Evolutionary conservation across 352 stramenopile species (phyloP), one percentile per base, ranked within the genome.

Genomic region (Globisporangium rhizosaccharum): DNA sequence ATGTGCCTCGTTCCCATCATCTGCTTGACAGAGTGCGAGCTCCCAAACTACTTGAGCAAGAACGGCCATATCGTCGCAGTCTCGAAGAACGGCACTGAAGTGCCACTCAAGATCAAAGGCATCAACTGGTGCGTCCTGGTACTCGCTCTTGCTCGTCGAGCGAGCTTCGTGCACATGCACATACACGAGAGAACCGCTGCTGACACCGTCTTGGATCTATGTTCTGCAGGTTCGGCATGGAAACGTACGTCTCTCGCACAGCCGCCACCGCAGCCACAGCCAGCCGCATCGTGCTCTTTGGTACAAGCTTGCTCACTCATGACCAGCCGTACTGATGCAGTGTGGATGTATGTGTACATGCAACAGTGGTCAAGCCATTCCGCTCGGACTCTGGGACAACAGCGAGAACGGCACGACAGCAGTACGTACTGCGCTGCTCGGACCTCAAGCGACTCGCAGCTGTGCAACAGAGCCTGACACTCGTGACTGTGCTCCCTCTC

Each of bases 311-410:
- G 10, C 26, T 75, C 33, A 8, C 33, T 39, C 33, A 7, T 18
- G 46, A 15, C 12, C 36, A 26, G 2, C 2, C 11, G 47, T 9
- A 42, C 18, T 56, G 17, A 30, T 55, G 17, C 15, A 36, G 8
- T 14, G 20, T 53, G 9, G 55, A 8, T 47, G 17, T 1, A 6
- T 33, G 33, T 39, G 33, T 39, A 30, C 33, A 14, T 12, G 33
- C 33, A 39, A 39, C 33, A 77, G 69, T 25, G 71, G 72, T 12
- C 73, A 82, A 26, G 76, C 72, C 20, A 83, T 88, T 25, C 82
- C 82, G 0, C 68, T 92, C 23, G 82, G 82, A n/a, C 53, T 92
- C 20, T 92, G 82, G 82, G 70, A 83, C 53, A 92, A 92, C 53
- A 56, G 53, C 15, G 57, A 85, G 0, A 91, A 89, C 53, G 82